Base-by-base conservation (phyloP, 116 monocot genomes). In the Cymodocea nodosa region DNA sequence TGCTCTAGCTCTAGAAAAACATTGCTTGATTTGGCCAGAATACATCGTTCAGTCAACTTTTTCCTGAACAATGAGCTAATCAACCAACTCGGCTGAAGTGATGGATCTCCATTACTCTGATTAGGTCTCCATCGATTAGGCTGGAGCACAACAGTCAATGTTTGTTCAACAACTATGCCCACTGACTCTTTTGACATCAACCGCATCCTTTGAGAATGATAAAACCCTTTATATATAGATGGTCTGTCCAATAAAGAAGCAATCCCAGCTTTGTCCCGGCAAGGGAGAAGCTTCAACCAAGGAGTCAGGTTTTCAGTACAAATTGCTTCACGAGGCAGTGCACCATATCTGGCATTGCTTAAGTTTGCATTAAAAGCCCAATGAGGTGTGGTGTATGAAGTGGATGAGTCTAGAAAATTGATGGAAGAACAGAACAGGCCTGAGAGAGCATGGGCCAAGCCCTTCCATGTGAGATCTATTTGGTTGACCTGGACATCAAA, bases 281-380 rank as follows among this genome's bases (percentile, higher is more conserved):
- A 95, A 23, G 90, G 95, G 37, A 95, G 82, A 73, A 90, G 87
- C 70, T 95, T 95, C 56, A 95, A 82, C 95, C 95, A 95, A 50
- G 95, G 95, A 73, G 95, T 90, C 17, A 95, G 85, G 76, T 95
- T 95, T 72, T 95, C 95, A 9, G 95, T 95, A 69, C 95, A 90
- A 36, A 95, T 87, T 24, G 90, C 95, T 78, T 95, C 95, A 51
- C 95, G 85, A 20, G 90, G 95, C 63, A 95, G 63, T 68, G 95
- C 90, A 51, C 87, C 95, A 85, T 95, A 95, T 66, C 87, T 75
- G 40, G 87, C 18, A 63, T 82, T 78, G 65, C 78, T 80, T 51
- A 71, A 76, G 60, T 90, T 80, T 52, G 65, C 20, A 51, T 54
- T 73, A 51, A 87, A 85, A 40, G 77, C 87, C 90, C 87, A 95